phyloP scores from a whole-genome alignment of 192 early-diverging fungal species.

The Ambispora gerdemannii region DNA sequence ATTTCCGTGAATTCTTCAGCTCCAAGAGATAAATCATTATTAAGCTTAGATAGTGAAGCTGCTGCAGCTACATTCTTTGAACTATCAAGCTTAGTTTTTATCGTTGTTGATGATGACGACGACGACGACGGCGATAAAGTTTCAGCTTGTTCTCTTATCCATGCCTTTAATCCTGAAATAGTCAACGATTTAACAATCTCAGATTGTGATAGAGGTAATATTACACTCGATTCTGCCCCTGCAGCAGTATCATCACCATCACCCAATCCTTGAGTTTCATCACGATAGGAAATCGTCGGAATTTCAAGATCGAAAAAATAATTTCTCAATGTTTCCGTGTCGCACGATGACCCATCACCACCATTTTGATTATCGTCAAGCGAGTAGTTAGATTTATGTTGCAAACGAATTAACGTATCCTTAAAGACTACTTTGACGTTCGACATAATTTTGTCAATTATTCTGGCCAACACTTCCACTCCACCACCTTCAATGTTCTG shows the following conservation, averaged over 20 bases:
- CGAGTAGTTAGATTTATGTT: constrained; percentile 43
- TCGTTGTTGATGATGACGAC: not conserved
- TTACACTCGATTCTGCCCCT: constrained; percentile 33
- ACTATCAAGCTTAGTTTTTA: not conserved
- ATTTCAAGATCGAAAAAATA: constrained; percentile 52
- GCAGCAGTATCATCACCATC: constrained; percentile 29
- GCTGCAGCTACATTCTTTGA: not conserved
- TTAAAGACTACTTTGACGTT: constrained; percentile 69
- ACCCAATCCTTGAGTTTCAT: constrained; percentile 59
- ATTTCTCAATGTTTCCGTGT: constrained; percentile 27
- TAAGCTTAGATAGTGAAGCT: not conserved
- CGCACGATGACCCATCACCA: not conserved
- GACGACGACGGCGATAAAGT: not conserved
- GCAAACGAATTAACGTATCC: constrained; percentile 49
- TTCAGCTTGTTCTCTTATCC: constrained; percentile 34
- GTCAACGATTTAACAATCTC: constrained; percentile 53
- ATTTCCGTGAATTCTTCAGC: not conserved
- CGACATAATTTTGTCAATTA: constrained; percentile 84
- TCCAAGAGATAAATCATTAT: no score
- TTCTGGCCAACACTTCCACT: constrained; percentile 68
- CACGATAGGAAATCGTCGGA: constrained; percentile 51
- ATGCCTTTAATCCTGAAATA: constrained; percentile 49
- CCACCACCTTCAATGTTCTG: constrained; percentile 51
- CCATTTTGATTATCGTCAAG: constrained; percentile 25
- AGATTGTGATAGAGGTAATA: constrained; percentile 35